Percentiles rank a stretch among this genome's conserved stretches.
Conservation (phyloP, 495 filamentous ascomycete genomes). For the Neurospora sp. region DNA sequence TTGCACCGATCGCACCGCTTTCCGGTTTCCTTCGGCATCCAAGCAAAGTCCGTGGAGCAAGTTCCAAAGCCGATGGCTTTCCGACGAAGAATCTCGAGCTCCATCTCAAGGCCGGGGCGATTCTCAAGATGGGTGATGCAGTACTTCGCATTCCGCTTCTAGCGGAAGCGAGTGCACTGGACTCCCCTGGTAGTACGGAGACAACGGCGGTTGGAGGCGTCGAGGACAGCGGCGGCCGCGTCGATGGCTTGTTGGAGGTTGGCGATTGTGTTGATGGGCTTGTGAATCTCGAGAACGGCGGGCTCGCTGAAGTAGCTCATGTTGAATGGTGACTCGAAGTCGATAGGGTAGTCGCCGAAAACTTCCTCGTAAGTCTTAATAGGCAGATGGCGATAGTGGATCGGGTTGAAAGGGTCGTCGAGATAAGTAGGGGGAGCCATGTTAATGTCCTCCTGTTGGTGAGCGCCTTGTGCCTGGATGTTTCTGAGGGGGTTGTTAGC, state of each 20-base stretch:
- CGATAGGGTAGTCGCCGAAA: not conserved
- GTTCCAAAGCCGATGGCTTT: not conserved
- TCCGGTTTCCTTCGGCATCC: not conserved
- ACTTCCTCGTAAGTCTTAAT: not conserved
- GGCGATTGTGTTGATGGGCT: not conserved
- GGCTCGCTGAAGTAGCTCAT: not conserved
- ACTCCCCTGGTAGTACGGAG: not conserved
- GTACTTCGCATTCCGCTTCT: not conserved
- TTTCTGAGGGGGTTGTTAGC: not conserved
- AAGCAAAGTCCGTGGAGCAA: not conserved
- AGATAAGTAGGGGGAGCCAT: not conserved
- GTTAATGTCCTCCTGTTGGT: not conserved
- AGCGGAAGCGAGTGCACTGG: not conserved
- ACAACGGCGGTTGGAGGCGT: not conserved
- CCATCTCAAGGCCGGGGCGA: not conserved
- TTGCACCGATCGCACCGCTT: not conserved
- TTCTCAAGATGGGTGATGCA: not conserved
- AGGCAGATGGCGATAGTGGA: not conserved
- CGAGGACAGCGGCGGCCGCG: not conserved
- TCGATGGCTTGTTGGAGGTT: not conserved
- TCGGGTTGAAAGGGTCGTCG: not conserved
- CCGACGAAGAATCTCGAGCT: not conserved
- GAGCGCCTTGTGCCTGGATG: not conserved
- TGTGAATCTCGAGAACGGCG: not conserved
- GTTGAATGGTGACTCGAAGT: not conserved